Base-by-base conservation (phyloP, 2,329 filamentous ascomycete genomes). In the Colletotrichum lentis region DNA sequence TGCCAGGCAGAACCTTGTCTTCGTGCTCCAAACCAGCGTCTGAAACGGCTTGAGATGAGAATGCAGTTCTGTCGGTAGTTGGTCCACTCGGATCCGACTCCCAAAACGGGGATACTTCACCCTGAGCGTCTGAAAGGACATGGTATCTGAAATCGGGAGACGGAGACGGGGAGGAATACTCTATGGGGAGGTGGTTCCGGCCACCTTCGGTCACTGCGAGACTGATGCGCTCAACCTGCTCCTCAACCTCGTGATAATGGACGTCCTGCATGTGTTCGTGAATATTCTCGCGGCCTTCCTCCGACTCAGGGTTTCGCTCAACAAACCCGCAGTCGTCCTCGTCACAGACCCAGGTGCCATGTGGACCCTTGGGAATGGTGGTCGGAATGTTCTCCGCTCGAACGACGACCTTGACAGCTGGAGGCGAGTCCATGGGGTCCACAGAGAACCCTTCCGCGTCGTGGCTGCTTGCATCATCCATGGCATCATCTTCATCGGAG, bases 331-430 rank as follows among this genome's bases (percentile, higher is more conserved):
- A 93, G 27, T 85, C 88, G 12, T 88, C 85, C 69, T 90, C 83
- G 5, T 85, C 84, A 73, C 91, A 93, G 1, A 80, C 80, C 90
- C 90, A 93, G 0, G 87, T 88, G 61, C 89, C 85, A 67, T 88
- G 83, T 0, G 87, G 85, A 0, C 86, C 88, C 41, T 82, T 80
- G 0, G 86, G 82, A 3, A 76, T 77, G 8, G 80, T 78, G 4
- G 83, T 82, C 0, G 85, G 85, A 12, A 86, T 72, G 55, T 77
- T 81, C 62, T 87, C 84, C 5, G 84, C 80, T 31, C 80, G 80
- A 11, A 87, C 78, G 14, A 85, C 79, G 18, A 88, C 74, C 54
- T 77, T 80, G 55, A 81, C 74, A 2, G 77, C 76, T 43, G 73
- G 72, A 7, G 61, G 61, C 20, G 62, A 69, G 0, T 61, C 67